Conservation (phyloP, 306 rosid species). For the Prunus mira region DNA sequence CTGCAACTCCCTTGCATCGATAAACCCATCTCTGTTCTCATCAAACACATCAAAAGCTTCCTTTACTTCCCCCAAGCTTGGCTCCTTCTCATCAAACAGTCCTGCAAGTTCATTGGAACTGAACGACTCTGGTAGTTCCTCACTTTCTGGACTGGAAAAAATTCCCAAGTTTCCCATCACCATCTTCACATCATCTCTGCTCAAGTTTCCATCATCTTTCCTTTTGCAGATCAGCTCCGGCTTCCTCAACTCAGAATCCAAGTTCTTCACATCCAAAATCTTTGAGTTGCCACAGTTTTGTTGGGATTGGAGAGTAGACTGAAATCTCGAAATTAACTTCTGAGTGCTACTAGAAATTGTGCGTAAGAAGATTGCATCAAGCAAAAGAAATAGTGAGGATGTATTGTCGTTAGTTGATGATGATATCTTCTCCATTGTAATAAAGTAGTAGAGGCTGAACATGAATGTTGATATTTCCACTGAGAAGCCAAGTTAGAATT, state of each 20-base stretch:
- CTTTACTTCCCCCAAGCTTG: conserved; percentile 79
- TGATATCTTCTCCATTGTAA: conserved; percentile 29
- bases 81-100: conserved; percentile 79
- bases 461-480: neutral
- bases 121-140: conserved; percentile 35
- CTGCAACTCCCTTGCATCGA: conserved; percentile 71
- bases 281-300: conserved; percentile 20
- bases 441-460: conserved; percentile 10
- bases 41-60: conserved; percentile 87
- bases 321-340: conserved; percentile 15
- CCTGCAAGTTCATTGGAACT: conserved; percentile 38
- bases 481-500: conserved; percentile 10
- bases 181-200: conserved; percentile 47
- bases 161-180: conserved; percentile 60
- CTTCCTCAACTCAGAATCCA: conserved; percentile 18
- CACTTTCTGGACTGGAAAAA: conserved; percentile 50
- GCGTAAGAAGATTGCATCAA: neutral
- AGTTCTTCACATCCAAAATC: conserved; percentile 8
- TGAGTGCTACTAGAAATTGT: neutral
- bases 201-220: conserved; percentile 36
- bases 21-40: conserved; percentile 70
- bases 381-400: conserved; percentile 13
- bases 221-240: conserved; percentile 6
- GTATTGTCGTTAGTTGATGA: neutral
- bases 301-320: conserved; percentile 24